Evolutionary conservation across 257 asterid genomes (phyloP).

Genomic region (Prunella vulgaris): DNA sequence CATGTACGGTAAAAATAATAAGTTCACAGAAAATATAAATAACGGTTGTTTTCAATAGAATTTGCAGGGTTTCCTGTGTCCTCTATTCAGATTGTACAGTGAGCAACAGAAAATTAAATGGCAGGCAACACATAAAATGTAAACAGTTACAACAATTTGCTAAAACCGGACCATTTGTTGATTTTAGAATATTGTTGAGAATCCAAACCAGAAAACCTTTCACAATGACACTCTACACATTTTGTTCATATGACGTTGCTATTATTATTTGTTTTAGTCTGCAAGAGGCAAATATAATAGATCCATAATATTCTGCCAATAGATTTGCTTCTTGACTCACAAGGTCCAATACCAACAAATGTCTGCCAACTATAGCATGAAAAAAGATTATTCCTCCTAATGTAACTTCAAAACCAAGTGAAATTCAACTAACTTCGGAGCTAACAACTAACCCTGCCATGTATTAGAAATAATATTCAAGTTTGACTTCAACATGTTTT

Average conservation of each 20-base stretch:
- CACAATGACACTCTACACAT: not conserved
- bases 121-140: not conserved
- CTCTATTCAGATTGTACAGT: not conserved
- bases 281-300: not conserved
- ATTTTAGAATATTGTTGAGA: constrained; percentile 3
- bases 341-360: constrained; percentile 14
- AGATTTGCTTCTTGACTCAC: not conserved
- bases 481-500: not conserved
- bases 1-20: not conserved
- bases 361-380: not conserved
- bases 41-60: not conserved
- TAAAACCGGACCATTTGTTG: constrained; percentile 7
- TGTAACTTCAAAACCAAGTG: constrained; percentile 2
- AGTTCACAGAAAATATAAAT: not conserved
- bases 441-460: not conserved
- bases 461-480: not conserved
- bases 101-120: not conserved
- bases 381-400: not conserved
- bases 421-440: not conserved
- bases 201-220: constrained; percentile 4
- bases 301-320: not conserved
- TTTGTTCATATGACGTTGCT: constrained; percentile 1
- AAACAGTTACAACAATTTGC: not conserved
- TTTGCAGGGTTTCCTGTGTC: constrained; percentile 3
- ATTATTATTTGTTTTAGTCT: constrained; percentile 1